Conservation (phyloP, 2,329 filamentous ascomycete genomes). For the Penicillium sp. region DNA sequence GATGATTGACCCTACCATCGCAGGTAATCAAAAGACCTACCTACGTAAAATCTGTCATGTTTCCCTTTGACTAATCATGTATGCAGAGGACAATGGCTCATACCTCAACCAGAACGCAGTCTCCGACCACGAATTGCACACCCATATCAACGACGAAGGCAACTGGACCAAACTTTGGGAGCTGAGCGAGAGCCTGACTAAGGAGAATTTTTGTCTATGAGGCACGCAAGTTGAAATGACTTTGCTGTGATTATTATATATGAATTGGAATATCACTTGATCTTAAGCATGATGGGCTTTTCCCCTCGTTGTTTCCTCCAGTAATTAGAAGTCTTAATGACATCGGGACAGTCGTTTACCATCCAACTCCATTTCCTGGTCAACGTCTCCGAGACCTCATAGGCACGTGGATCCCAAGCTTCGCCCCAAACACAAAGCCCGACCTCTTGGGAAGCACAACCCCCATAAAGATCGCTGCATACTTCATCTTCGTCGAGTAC, state of each 20-base stretch:
- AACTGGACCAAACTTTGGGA: conserved; percentile 29
- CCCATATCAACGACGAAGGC: conserved; percentile 16
- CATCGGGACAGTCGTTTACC: conserved; percentile 21
- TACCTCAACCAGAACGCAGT: conserved; percentile 19
- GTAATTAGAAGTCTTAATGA: conserved; percentile 27
- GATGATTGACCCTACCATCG: conserved; percentile 23
- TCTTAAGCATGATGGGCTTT: not conserved
- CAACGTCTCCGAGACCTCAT: conserved; percentile 29
- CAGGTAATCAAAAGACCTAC: conserved; percentile 2
- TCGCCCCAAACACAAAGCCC: conserved; percentile 29
- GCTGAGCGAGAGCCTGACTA: conserved; percentile 29
- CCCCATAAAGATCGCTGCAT: conserved; percentile 19
- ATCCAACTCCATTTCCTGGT: conserved; percentile 25
- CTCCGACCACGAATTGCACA: conserved; percentile 24
- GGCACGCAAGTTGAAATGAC: not conserved
- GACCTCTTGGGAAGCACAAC: conserved; percentile 4
- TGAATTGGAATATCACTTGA: not conserved
- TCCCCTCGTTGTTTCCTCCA: conserved; percentile 23
- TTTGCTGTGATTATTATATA: not conserved
- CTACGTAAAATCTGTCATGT: no score
- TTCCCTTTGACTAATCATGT: not conserved
- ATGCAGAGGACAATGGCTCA: conserved; percentile 6
- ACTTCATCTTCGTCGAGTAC: conserved; percentile 24
- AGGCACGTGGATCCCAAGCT: conserved; percentile 28
- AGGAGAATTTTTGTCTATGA: conserved; percentile 22